These are phyloP conservation scores for Boletus edulis DNA, from an alignment of 768 basidiomycete genomes.

Conservation along the genomic window DNA sequence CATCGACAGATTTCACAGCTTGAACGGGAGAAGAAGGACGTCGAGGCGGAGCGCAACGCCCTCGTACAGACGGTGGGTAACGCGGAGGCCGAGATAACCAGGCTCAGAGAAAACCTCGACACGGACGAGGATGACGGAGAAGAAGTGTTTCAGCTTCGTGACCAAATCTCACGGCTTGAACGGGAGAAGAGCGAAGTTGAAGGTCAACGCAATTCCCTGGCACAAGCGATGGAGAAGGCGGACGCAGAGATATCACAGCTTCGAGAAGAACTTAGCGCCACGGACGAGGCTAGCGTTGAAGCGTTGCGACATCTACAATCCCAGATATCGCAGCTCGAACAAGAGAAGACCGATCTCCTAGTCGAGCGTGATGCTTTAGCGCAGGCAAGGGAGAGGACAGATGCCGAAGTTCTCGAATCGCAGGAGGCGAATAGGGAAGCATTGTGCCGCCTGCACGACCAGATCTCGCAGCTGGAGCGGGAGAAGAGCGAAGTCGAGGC, in stretches of 20 bases:
- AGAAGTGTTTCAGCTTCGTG: conserved; percentile 73
- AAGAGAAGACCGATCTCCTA: conserved; percentile 51
- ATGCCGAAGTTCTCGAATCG: neutral
- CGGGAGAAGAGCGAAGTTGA: conserved; percentile 52
- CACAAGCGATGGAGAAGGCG: conserved; percentile 7
- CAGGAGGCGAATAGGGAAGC: conserved; percentile 16
- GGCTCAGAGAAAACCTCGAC: conserved; percentile 65
- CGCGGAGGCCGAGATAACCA: conserved; percentile 64
- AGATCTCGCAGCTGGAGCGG: conserved; percentile 9
- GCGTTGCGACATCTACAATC: conserved; percentile 74
- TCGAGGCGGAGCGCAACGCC: conserved; percentile 45
- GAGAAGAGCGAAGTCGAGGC: conserved; percentile 62
- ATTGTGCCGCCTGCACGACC: conserved; percentile 27
- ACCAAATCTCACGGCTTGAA: conserved; percentile 71
- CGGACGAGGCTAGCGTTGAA: conserved; percentile 67
- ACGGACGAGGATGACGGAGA: conserved; percentile 69
- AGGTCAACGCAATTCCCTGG: conserved; percentile 43
- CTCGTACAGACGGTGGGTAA: conserved; percentile 11
- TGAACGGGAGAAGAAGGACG: conserved; percentile 60
- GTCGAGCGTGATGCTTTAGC: conserved; percentile 9
- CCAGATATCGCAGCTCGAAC: conserved; percentile 68
- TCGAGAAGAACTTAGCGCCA: neutral
- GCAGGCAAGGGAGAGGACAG: neutral
- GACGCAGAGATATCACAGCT: neutral
- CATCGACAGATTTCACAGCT: conserved; percentile 78